Conservation (phyloP, 2,329 filamentous ascomycete species). For the Cercospora sp. region DNA sequence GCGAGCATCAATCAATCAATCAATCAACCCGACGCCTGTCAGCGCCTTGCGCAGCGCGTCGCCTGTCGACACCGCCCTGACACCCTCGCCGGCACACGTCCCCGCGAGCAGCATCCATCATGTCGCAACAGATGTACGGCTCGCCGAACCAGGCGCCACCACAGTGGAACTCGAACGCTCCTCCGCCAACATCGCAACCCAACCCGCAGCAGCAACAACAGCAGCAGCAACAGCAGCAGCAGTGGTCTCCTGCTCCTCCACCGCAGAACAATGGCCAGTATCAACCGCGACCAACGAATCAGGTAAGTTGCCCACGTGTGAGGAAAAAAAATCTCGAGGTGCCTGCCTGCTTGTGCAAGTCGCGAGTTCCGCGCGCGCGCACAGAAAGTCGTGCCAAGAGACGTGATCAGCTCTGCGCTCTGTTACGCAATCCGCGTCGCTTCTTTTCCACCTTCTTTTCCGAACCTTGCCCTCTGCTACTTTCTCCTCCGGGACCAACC, state of each 20-base stretch:
- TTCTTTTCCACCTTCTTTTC: slow-evolving; percentile 26
- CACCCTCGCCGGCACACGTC: background rate
- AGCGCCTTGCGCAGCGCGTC: background rate
- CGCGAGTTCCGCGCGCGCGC: slow-evolving; percentile 11
- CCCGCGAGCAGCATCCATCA: background rate
- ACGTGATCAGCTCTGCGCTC: slow-evolving; percentile 31
- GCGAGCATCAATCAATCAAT: background rate
- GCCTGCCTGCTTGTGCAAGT: background rate
- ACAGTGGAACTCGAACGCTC: slow-evolving; percentile 26
- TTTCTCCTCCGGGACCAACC: slow-evolving; percentile 10
- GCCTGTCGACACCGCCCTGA: background rate
- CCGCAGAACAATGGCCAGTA: slow-evolving; percentile 40
- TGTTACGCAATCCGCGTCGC: slow-evolving; percentile 31
- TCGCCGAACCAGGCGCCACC: slow-evolving; percentile 27
- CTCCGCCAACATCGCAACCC: slow-evolving; percentile 29
- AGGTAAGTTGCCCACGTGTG: slow-evolving; percentile 34
- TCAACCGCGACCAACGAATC: slow-evolving; percentile 32
- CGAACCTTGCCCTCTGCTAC: slow-evolving; percentile 22
- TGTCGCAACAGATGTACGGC: slow-evolving; percentile 25
- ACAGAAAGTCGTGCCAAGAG: slow-evolving; percentile 29
- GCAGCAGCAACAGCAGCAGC: slow-evolving; percentile 12
- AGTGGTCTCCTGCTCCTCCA: slow-evolving; percentile 36
- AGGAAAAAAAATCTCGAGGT: slow-evolving; percentile 3
- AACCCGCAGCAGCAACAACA: slow-evolving; percentile 24
- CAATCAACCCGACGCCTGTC: background rate